Evolutionary conservation across 2,329 filamentous ascomycete species (phyloP), one percentile per base, ranked within the genome.

Genomic region (Macrophomina phaseolina): DNA sequence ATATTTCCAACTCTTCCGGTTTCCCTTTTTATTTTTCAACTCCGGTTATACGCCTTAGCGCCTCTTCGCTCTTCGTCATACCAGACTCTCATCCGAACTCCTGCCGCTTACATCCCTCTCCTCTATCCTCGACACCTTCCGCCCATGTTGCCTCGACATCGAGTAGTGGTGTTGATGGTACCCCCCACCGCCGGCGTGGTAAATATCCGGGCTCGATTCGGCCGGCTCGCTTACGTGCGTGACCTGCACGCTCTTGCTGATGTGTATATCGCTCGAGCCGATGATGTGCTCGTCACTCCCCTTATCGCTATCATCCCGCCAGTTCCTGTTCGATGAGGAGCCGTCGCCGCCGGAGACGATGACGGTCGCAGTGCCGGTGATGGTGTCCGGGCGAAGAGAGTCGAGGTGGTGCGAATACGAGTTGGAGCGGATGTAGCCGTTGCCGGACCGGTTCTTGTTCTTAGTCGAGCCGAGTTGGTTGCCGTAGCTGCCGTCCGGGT

Each of bases 351-450:
- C 42, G 28, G 42, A 40, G 28, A 55, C 36, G 28, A 53, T 23
- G 14, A 48, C 42, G 7, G 38, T 36, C 4, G 62, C 40, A 30
- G 48, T 40, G 30, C 62, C 52, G n/a, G 52, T 46, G 62, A 65
- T 55, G 7, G 62, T 65, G 36, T 65, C 66, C 4, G 67, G 69
- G 7, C 64, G 62, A 1, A 71, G 60, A 16, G 69, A 65, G 56
- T 58, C 48, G 4, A 60, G n/a, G 55, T 66, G 34, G 34, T 64
- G 42, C n/a, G 56, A 30, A 36, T 38, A 51, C 34, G 46, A 42
- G 46, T 45, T 38, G 32, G 48, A 60, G 51, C 64, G 68, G 51
- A 71, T 67, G 55, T 76, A 69, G 30, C 67, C 64, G 28, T 61
- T 45, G 30, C 61, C 56, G 3, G 38, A n/a, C 11, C 42, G 34